These are phyloP conservation scores for Blumeriella jaapii DNA, from an alignment of 2,329 filamentous ascomycete genomes.

Conservation along the genomic window DNA sequence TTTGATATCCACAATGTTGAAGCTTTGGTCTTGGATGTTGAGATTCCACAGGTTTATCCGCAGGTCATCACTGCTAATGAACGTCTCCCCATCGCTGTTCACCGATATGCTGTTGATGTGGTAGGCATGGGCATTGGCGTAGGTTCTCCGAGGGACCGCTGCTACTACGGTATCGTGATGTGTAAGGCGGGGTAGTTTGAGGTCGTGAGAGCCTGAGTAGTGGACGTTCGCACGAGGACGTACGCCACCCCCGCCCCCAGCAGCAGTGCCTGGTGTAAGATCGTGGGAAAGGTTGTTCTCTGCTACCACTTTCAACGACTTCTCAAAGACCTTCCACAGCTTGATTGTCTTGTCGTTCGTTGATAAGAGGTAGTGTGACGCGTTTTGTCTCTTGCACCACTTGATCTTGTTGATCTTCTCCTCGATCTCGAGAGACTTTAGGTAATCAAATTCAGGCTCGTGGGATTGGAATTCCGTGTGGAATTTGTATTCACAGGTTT, in stretches of 20 bases:
- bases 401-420: conserved; percentile 99
- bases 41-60: conserved; percentile 98
- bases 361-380: conserved; percentile 93
- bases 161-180: conserved; percentile 98
- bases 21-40: conserved; percentile 98
- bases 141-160: conserved; percentile 88
- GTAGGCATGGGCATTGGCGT: conserved; percentile 96
- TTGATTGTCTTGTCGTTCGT: conserved; percentile 99
- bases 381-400: conserved; percentile 97
- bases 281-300: conserved; percentile 98
- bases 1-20: conserved; percentile 99
- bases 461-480: conserved; percentile 99
- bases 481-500: conserved; percentile 99
- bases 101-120: conserved; percentile 99
- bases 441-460: conserved; percentile 97
- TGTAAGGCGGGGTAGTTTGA: conserved; percentile 91
- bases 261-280: conserved; percentile 62
- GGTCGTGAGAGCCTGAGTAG: conserved; percentile 69
- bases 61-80: conserved; percentile 96
- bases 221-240: conserved; percentile 58
- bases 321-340: conserved; percentile 99
- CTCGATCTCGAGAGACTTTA: conserved; percentile 98
- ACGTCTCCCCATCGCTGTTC: conserved; percentile 98
- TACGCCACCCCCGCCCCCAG: conserved; percentile 65
- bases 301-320: conserved; percentile 95